A percentile compares a stretch with the other conserved stretches of the same genome.
phyloP scores from a whole-genome alignment of 352 stramenopile genomes.

The Phytophthora colocasiae region DNA sequence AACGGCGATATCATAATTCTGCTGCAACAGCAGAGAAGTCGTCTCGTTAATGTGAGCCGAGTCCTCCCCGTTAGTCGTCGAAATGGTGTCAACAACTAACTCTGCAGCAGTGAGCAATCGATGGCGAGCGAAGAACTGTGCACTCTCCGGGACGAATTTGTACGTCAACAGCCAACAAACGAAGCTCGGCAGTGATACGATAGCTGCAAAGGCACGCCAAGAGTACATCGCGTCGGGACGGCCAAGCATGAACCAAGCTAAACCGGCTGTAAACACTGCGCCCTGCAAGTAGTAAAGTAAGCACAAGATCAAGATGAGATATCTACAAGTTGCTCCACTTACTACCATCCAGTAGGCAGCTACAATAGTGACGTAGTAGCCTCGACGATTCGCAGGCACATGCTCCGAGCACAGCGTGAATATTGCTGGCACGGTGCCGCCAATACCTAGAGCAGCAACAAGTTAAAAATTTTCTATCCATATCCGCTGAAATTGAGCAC shows the following conservation, averaged over 20 bases:
- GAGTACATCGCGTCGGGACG: slow-evolving; percentile 47
- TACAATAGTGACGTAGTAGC: slow-evolving; percentile 88
- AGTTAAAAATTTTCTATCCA: background rate
- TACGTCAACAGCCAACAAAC: slow-evolving; percentile 75
- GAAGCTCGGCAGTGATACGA: slow-evolving; percentile 74
- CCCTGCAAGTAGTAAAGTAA: slow-evolving; percentile 43
- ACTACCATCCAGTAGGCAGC: slow-evolving; percentile 93
- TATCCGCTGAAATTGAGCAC: slow-evolving; percentile 2
- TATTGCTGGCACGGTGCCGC: slow-evolving; percentile 85
- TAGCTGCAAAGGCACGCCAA: slow-evolving; percentile 82
- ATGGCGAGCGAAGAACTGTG: slow-evolving; percentile 68
- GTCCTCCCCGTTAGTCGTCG: slow-evolving; percentile 38
- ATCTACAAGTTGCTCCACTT: slow-evolving; percentile 16
- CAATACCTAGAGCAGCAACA: slow-evolving; percentile 65
- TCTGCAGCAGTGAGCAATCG: slow-evolving; percentile 61
- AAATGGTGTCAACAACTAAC: slow-evolving; percentile 70
- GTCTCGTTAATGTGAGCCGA: slow-evolving; percentile 10
- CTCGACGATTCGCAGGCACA: slow-evolving; percentile 73
- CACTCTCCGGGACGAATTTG: slow-evolving; percentile 82
- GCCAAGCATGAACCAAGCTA: slow-evolving; percentile 86
- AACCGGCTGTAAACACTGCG: slow-evolving; percentile 81
- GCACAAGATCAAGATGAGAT: background rate
- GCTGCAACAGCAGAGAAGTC: slow-evolving; percentile 11
- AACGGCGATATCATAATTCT: slow-evolving; percentile 5
- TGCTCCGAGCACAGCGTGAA: slow-evolving; percentile 91